Percentiles rank a stretch among this genome's conserved stretches.
These are phyloP conservation scores for Neurospora sp. DNA, from an alignment of 495 filamentous ascomycete species.

Conservation along the genomic window DNA sequence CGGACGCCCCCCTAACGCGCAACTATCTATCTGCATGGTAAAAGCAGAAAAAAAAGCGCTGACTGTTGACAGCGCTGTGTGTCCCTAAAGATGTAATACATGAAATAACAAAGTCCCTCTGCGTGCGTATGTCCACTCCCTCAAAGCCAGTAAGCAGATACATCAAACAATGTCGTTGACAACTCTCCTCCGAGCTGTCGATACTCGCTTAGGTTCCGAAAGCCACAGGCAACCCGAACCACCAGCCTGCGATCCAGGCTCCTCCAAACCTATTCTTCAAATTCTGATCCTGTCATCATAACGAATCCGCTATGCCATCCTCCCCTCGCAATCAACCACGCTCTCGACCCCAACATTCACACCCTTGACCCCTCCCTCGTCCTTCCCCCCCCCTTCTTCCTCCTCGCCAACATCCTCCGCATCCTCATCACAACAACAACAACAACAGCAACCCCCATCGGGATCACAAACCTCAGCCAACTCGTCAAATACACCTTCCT, in stretches of 20 bases:
- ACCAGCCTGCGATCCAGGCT: not conserved
- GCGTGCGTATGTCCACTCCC: not conserved
- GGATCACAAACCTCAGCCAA: not conserved
- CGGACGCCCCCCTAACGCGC: not conserved
- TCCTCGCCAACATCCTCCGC: not conserved
- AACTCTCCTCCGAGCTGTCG: not conserved
- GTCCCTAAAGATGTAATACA: not conserved
- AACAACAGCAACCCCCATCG: no score
- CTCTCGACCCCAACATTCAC: no score
- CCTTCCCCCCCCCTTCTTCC: no score
- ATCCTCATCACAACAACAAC: no score
- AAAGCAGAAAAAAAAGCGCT: not conserved
- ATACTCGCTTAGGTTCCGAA: not conserved
- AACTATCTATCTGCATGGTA: not conserved
- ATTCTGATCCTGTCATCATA: not conserved
- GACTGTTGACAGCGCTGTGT: not conserved
- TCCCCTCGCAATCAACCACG: no score
- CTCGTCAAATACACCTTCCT: not conserved
- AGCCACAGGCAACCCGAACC: not conserved
- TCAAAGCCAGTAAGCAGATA: not conserved
- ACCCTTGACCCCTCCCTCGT: no score
- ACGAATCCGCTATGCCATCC: no score
- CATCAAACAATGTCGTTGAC: not conserved
- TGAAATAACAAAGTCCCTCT: not conserved
- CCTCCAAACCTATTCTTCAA: not conserved